Evolutionary conservation across 2,329 filamentous ascomycete species (phyloP).

Genomic region (Westerdykella aurantiaca): DNA sequence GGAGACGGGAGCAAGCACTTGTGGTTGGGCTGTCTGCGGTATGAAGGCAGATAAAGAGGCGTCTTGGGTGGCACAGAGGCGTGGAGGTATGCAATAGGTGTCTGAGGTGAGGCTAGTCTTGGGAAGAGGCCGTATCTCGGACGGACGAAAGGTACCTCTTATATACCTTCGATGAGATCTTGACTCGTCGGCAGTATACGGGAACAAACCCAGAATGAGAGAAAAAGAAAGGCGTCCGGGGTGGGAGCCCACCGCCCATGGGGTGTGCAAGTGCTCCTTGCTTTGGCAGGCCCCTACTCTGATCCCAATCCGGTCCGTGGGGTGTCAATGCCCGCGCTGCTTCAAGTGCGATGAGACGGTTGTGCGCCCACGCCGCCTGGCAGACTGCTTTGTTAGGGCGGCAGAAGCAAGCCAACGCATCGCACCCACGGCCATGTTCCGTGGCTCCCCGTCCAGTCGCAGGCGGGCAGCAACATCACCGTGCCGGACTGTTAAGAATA

Average conservation of each 20-base stretch:
- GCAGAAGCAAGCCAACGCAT: no score
- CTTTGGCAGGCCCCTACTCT: not conserved
- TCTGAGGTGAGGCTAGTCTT: not conserved
- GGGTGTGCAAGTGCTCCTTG: not conserved
- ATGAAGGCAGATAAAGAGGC: conserved; percentile 7
- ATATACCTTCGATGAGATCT: not conserved
- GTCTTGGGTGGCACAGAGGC: conserved; percentile 14
- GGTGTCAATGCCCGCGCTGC: not conserved
- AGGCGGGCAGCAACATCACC: no score
- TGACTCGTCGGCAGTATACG: no score
- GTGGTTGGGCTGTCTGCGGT: not conserved
- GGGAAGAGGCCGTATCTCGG: not conserved
- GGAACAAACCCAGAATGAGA: not conserved
- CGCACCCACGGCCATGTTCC: no score
- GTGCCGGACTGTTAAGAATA: no score
- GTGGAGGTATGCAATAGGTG: conserved; percentile 13
- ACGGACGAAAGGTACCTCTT: not conserved
- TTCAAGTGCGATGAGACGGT: no score
- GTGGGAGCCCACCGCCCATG: not conserved
- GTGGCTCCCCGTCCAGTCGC: no score
- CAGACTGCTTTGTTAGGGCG: no score
- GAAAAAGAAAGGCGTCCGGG: not conserved
- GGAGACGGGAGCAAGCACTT: conserved; percentile 3
- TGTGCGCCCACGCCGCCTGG: no score
- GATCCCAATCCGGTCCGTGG: not conserved